Percentiles rank a stretch among this genome's conserved stretches.
Evolutionary conservation across 441 rosid species (phyloP).

Genomic region (Kokia cookei): DNA sequence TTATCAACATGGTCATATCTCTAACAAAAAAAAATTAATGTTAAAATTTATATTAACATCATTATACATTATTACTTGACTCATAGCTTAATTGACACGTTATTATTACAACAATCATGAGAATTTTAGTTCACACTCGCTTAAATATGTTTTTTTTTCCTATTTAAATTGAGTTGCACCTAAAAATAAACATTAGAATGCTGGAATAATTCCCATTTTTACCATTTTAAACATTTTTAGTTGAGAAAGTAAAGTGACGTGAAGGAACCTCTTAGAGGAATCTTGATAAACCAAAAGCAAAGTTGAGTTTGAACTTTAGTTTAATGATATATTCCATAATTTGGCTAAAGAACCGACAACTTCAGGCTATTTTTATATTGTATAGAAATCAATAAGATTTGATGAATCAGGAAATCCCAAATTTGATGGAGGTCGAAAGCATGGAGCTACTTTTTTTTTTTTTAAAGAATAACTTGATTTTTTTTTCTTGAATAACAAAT

Average conservation of each 20-base stretch:
- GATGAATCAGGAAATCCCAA: neutral
- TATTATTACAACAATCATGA: no score
- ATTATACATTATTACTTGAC: no score
- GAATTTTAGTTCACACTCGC: rapidly evolving
- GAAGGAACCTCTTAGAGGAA: neutral
- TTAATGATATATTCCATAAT: neutral
- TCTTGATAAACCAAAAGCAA: neutral
- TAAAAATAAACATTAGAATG: no score
- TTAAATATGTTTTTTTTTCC: no score
- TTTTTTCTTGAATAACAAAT: no score
- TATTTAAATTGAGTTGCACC: no score
- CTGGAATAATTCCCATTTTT: no score
- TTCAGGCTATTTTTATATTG: neutral
- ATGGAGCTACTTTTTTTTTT: no score
- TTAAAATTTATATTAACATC: no score
- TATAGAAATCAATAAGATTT: neutral
- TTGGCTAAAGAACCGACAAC: neutral
- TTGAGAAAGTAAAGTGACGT: neutral
- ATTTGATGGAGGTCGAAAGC: neutral
- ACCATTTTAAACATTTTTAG: neutral
- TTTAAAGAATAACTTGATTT: no score
- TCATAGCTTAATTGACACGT: rapidly evolving
- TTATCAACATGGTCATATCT: no score
- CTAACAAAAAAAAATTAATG: no score
- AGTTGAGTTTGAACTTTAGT: neutral